A percentile compares a stretch with the other conserved stretches of the same genome.
Evolutionary conservation across 768 basidiomycete genomes (phyloP).

Genomic region (Pulveroboletus sp.): DNA sequence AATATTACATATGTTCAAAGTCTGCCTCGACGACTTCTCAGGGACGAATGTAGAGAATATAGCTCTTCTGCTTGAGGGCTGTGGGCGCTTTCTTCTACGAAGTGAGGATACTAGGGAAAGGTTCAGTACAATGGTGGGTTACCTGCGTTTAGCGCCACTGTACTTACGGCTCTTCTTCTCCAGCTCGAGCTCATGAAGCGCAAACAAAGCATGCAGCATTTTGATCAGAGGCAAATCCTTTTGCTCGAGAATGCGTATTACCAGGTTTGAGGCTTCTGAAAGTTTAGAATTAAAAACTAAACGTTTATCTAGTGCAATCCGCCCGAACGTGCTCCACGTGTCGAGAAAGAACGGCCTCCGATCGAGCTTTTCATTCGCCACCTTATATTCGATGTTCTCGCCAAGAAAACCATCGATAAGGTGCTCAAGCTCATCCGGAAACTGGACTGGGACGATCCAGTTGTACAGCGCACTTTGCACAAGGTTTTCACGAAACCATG

Average conservation of each 20-base stretch:
- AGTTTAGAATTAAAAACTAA: conserved; percentile 9
- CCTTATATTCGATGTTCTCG: conserved; percentile 88
- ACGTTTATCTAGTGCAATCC: conserved; percentile 78
- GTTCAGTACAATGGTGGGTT: conserved; percentile 79
- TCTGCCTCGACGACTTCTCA: conserved; percentile 92
- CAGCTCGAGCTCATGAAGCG: conserved; percentile 92
- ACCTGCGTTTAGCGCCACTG: neutral
- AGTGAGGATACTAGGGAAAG: conserved; percentile 84
- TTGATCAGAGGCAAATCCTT: conserved; percentile 86
- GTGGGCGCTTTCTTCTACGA: conserved; percentile 86
- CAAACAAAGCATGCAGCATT: conserved; percentile 89
- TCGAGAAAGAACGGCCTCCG: conserved; percentile 79
- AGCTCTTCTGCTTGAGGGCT: conserved; percentile 86
- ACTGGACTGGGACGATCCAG: conserved; percentile 87
- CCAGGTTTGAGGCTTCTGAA: conserved; percentile 50
- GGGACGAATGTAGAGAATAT: conserved; percentile 92
- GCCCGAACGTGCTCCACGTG: conserved; percentile 82
- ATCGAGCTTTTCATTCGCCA: conserved; percentile 95
- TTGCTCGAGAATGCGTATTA: conserved; percentile 98
- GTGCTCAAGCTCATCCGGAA: conserved; percentile 90
- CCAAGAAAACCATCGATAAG: conserved; percentile 93
- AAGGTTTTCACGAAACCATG: conserved; percentile 97
- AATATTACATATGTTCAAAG: conserved; percentile 95
- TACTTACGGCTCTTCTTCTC: conserved; percentile 8
- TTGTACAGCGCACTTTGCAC: conserved; percentile 60